Evolutionary conservation across 805 yeast species (phyloP), one percentile per base, ranked within the genome.

Genomic region (Grigorovia transvaalensis): DNA sequence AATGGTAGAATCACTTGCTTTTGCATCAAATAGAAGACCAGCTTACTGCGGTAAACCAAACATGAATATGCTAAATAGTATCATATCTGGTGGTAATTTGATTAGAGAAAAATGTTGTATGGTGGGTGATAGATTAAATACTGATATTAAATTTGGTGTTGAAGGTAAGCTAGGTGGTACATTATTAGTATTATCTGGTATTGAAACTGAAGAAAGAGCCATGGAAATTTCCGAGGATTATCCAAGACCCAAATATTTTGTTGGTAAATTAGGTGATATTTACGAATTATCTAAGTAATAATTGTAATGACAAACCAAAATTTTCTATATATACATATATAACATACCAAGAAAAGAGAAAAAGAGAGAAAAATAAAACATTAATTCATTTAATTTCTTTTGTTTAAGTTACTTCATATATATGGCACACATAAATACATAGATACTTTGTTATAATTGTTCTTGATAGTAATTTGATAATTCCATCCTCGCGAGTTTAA

Each of bases 41-140:
- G 82, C 82, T 51, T 85, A 91, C 2, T 85, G 97, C 61, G 99
- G 99, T 51, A 93, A 93, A 65, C 99, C 99, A 20, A 81, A 83
- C 52, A 81, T 78, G 57, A 82, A 84, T 51, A 90, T 93, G 96
- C 78, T 93, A 83, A 87, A 88, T 63, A 83, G 95, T 19, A 86
- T 93, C 64, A 79, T 82, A 55, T 85, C 85, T 2, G 80, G 81
- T 40, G 76, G 73, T 56, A 67, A 77, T 18, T 71, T 80, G 38
- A 81, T 81, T 50, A 78, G 80, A 50, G 57, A 70, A 3, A 75
- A 79, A 53, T 83, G 95, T 12, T 76, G 91, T 57, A 93, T 93
- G 98, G 80, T 93, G 53, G 99, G 99, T 19, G 99, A 93, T 66
- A 76, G 99, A 57, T 74, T 93, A 53, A 91, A 93, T 67, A 93